Conservation (phyloP, 1,284 basidiomycete genomes). For the Garcileccinum viscosum region DNA sequence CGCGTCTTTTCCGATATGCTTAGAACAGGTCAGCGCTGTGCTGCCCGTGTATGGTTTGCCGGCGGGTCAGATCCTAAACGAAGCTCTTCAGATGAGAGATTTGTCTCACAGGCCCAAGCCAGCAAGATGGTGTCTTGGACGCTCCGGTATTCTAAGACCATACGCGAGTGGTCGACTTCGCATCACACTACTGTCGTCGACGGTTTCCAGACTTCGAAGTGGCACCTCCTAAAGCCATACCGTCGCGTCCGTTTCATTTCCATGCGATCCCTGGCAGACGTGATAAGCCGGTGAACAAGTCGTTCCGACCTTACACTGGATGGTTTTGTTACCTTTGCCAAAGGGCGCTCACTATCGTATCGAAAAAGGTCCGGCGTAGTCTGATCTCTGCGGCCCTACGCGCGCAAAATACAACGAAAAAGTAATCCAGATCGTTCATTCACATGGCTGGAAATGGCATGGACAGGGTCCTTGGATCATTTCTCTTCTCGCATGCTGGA, state of each 20-base stretch:
- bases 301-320: slow-evolving; percentile 28
- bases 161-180: not conserved
- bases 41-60: slow-evolving; percentile 10
- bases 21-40: not conserved
- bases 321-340: slow-evolving; percentile 28
- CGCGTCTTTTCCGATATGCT: slow-evolving; percentile 10
- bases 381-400: slow-evolving; percentile 2
- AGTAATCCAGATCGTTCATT: slow-evolving; percentile 7
- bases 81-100: not conserved
- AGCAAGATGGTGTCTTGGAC: not conserved
- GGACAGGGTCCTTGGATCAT: slow-evolving; percentile 14
- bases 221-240: slow-evolving; percentile 4
- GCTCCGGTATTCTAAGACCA: slow-evolving; percentile 2
- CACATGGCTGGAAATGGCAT: slow-evolving; percentile 13
- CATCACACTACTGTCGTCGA: not conserved
- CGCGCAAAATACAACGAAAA: slow-evolving; percentile 17
- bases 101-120: not conserved
- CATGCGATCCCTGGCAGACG: not conserved
- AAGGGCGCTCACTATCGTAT: slow-evolving; percentile 13
- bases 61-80: not conserved
- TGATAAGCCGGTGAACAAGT: not conserved
- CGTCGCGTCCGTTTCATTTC: not conserved
- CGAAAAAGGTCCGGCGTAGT: not conserved
- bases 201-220: slow-evolving; percentile 1
- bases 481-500: slow-evolving; percentile 10